Conservation (phyloP, 192 early-diverging fungal species). For the Podila clonocystis region DNA sequence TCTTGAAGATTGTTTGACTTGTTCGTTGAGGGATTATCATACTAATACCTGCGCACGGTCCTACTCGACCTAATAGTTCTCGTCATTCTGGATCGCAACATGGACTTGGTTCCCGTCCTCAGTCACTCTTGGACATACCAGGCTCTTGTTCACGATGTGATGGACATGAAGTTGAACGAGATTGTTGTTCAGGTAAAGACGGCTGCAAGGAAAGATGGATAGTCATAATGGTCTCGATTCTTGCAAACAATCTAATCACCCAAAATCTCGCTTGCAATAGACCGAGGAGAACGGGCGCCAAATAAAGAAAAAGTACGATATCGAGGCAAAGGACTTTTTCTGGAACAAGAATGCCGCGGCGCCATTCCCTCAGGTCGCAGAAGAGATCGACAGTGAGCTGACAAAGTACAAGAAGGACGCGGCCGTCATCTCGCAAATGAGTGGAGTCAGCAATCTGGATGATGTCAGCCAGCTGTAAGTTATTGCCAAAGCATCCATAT, state of each 20-base stretch:
- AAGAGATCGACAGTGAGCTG: conserved; percentile 93
- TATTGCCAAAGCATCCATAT: not conserved
- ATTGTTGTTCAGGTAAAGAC: conserved; percentile 67
- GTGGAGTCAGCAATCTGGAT: conserved; percentile 84
- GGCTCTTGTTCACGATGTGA: conserved; percentile 94
- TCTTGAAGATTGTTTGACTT: not conserved
- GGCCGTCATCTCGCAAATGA: conserved; percentile 87
- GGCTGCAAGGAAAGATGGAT: too few relatives aligned
- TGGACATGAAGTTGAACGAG: conserved; percentile 92
- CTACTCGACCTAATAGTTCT: conserved; percentile 60
- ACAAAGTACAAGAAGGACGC: conserved; percentile 96
- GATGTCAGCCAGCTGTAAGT: conserved; percentile 78
- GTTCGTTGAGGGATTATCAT: too few relatives aligned
- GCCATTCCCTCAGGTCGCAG: conserved; percentile 98
- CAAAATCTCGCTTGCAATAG: conserved; percentile 14
- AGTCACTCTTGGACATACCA: conserved; percentile 99
- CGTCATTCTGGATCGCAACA: conserved; percentile 89
- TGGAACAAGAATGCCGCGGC: conserved; percentile 92
- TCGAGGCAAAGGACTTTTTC: conserved; percentile 91
- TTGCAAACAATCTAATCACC: not conserved
- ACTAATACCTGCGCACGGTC: not conserved
- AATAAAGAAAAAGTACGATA: conserved; percentile 83
- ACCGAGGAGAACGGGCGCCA: conserved; percentile 71
- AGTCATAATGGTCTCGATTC: not conserved
- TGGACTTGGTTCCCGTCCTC: conserved; percentile 93